Conservation (phyloP, 169 alveolate species). For the Babesia bigemina region DNA sequence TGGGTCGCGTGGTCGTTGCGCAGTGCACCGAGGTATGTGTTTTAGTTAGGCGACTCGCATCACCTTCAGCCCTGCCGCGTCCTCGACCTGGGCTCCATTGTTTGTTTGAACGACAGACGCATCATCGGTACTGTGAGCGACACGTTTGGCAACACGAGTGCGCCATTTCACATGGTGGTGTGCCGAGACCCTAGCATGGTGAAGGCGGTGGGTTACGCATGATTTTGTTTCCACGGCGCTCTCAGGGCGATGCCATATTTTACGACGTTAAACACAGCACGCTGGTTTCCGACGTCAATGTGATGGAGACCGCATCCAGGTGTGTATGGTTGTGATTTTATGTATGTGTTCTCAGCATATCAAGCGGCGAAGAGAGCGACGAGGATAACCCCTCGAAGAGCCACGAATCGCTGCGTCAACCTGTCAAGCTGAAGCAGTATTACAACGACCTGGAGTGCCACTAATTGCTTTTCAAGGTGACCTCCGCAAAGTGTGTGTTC, state of each 20-base stretch:
- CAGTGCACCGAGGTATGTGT: constrained; percentile 40
- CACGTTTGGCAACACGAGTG: constrained; percentile 59
- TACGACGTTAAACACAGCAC: constrained; percentile 70
- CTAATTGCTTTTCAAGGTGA: neutral
- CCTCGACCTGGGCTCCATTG: constrained; percentile 69
- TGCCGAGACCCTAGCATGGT: constrained; percentile 30
- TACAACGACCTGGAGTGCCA: constrained; percentile 54
- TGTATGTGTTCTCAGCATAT: neutral
- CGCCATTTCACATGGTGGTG: constrained; percentile 62
- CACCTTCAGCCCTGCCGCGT: constrained; percentile 13
- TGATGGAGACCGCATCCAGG: constrained; percentile 36
- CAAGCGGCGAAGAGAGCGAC: constrained; percentile 41
- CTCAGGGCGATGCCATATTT: constrained; percentile 48
- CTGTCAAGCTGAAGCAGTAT: constrained; percentile 58
- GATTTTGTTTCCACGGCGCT: neutral
- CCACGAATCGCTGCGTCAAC: constrained; percentile 3
- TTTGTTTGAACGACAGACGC: constrained; percentile 55
- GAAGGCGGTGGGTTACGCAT: constrained; percentile 10
- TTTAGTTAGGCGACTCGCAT: neutral
- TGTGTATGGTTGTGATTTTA: neutral
- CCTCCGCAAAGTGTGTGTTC: too few relatives aligned
- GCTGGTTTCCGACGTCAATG: constrained; percentile 45
- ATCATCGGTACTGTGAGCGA: constrained; percentile 69
- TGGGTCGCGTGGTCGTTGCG: constrained; percentile 51
- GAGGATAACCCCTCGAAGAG: constrained; percentile 23